Evolutionary conservation across 2,329 filamentous ascomycete species (phyloP).

Genomic region (Bipolaris gigantea): DNA sequence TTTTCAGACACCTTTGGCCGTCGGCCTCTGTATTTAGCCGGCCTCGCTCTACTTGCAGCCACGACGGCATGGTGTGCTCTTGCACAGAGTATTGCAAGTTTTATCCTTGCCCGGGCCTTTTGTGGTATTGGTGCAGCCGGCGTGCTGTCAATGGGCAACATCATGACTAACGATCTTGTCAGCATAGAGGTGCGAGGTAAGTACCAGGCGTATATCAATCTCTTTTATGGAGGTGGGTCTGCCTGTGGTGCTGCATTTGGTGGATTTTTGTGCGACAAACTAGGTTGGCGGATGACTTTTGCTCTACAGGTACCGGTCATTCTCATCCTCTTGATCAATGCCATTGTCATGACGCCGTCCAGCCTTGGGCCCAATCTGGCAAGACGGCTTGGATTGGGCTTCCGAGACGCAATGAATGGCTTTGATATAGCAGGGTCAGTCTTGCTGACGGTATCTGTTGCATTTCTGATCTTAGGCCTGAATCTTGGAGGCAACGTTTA

Average conservation of each 20-base stretch:
- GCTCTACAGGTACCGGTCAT: slow-evolving; percentile 56
- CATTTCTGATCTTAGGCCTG: slow-evolving; percentile 54
- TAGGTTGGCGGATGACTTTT: slow-evolving; percentile 76
- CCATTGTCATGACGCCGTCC: slow-evolving; percentile 48
- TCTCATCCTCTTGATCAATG: slow-evolving; percentile 49
- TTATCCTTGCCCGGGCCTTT: slow-evolving; percentile 70
- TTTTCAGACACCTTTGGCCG: slow-evolving; percentile 74
- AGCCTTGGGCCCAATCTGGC: slow-evolving; percentile 51
- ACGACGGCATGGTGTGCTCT: slow-evolving; percentile 71
- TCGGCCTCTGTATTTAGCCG: slow-evolving; percentile 66
- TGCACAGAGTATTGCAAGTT: slow-evolving; percentile 67
- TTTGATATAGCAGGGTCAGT: slow-evolving; percentile 56
- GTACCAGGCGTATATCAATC: slow-evolving; percentile 71
- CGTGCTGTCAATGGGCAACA: slow-evolving; percentile 66
- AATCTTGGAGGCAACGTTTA: slow-evolving; percentile 58
- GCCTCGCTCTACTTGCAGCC: slow-evolving; percentile 63
- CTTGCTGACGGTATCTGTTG: slow-evolving; percentile 52
- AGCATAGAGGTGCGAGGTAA: slow-evolving; percentile 71
- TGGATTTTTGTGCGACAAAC: slow-evolving; percentile 67
- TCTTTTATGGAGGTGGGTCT: slow-evolving; percentile 59
- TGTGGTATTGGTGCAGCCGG: slow-evolving; percentile 76
- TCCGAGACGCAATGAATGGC: slow-evolving; percentile 50
- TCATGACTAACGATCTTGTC: slow-evolving; percentile 73
- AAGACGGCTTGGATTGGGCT: slow-evolving; percentile 45
- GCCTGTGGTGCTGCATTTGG: slow-evolving; percentile 68